phyloP scores from a whole-genome alignment of 1,139 yeast species.

The Blastobotrys raffinosifermentans region DNA sequence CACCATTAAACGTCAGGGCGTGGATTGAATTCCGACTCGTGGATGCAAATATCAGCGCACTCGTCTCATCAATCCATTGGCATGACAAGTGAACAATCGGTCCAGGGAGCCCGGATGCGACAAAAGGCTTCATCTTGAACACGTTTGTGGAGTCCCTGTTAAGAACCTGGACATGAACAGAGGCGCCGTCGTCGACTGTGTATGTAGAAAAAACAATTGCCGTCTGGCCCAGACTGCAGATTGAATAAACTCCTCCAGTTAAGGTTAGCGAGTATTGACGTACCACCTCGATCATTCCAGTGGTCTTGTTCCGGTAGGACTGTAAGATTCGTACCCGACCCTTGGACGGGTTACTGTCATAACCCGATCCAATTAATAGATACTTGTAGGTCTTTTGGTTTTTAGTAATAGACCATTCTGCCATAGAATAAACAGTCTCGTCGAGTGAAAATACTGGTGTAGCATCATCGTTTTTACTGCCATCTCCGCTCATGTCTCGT shows the following conservation, averaged over 20 bases:
- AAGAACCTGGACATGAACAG: slow-evolving; percentile 4
- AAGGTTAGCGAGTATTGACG: slow-evolving; percentile 19
- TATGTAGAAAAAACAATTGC: slow-evolving; percentile 20
- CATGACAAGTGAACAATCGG: slow-evolving; percentile 5
- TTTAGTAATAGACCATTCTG: slow-evolving; percentile 16
- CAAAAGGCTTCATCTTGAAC: slow-evolving; percentile 9
- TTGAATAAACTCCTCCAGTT: slow-evolving; percentile 24
- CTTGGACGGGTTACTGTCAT: slow-evolving; percentile 2
- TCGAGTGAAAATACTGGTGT: slow-evolving; percentile 8
- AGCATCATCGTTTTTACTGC: not conserved
- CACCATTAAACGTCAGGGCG: slow-evolving; percentile 6
- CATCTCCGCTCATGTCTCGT: not conserved
- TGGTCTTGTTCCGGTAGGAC: slow-evolving; percentile 11
- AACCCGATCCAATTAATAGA: slow-evolving; percentile 18
- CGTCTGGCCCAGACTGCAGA: slow-evolving; percentile 18
- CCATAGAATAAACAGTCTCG: slow-evolving; percentile 14
- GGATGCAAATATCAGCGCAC: slow-evolving; percentile 12
- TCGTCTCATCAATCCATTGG: not conserved
- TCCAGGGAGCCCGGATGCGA: slow-evolving; percentile 7
- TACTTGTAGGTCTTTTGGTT: slow-evolving; percentile 14
- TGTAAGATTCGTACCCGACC: slow-evolving; percentile 15
- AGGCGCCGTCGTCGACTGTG: not conserved
- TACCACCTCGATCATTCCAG: slow-evolving; percentile 11
- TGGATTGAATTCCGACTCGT: slow-evolving; percentile 13
- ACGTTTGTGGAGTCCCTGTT: slow-evolving; percentile 2